Percentiles rank a stretch among this genome's conserved stretches.
Evolutionary conservation across 2,329 filamentous ascomycete species (phyloP).

Genomic region (Sporothrix schenckii): DNA sequence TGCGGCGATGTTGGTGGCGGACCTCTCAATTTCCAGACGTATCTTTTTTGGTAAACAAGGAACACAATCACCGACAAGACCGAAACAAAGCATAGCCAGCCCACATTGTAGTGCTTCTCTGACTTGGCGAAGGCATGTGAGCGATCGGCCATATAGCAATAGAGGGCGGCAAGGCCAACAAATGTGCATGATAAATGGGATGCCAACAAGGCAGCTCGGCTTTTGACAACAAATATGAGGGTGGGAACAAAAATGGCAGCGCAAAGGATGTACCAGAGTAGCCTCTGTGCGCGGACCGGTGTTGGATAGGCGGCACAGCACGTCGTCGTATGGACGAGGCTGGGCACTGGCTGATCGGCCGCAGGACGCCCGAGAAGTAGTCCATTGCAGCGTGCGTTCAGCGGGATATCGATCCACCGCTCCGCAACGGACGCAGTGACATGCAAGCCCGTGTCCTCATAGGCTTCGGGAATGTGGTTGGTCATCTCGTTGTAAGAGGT

Average conservation of each 20-base stretch:
- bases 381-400: slow-evolving; percentile 60
- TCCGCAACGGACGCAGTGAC: slow-evolving; percentile 51
- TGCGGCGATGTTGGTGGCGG: not conserved
- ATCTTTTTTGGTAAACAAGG: not conserved
- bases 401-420: slow-evolving; percentile 55
- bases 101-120: slow-evolving; percentile 44
- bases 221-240: not conserved
- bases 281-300: slow-evolving; percentile 44
- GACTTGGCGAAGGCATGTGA: slow-evolving; percentile 57
- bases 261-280: slow-evolving; percentile 25
- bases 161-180: slow-evolving; percentile 37
- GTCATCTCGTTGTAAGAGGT: slow-evolving; percentile 58
- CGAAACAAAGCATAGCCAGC: slow-evolving; percentile 40
- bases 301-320: slow-evolving; percentile 55
- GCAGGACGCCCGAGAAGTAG: slow-evolving; percentile 40
- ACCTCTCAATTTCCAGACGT: not conserved
- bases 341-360: slow-evolving; percentile 38
- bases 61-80: slow-evolving; percentile 27
- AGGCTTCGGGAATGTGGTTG: slow-evolving; percentile 41
- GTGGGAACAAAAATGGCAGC: not conserved
- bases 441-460: slow-evolving; percentile 54
- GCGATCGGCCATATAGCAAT: slow-evolving; percentile 59
- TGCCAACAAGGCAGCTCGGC: not conserved
- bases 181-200: not conserved
- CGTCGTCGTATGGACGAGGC: slow-evolving; percentile 50